Evolutionary conservation across 108 stramenopile genomes (phyloP).

Genomic region (Aurantiochytrium sp.): DNA sequence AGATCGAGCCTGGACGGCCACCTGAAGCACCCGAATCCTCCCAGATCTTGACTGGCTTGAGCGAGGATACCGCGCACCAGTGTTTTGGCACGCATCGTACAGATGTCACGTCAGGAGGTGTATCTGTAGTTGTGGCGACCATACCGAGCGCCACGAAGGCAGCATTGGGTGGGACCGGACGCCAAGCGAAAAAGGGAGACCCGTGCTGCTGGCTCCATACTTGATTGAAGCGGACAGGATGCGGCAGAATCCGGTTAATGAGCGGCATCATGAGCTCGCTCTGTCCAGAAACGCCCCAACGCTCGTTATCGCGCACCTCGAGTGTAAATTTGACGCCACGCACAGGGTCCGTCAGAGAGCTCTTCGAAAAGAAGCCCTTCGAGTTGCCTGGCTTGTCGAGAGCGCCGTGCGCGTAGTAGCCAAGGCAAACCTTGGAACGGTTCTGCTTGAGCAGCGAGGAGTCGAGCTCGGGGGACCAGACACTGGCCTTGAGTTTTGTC

Average conservation of each 20-base stretch:
- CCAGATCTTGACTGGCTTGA: constrained; percentile 40
- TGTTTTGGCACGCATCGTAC: constrained; percentile 44
- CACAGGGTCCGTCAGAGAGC: neutral
- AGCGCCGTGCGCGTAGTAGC: constrained; percentile 40
- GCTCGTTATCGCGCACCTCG: constrained; percentile 47
- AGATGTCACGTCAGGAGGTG: constrained; percentile 32
- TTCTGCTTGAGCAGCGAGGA: neutral
- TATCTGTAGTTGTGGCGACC: constrained; percentile 40
- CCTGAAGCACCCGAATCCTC: neutral
- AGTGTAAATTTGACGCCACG: constrained; percentile 5
- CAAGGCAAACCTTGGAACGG: constrained; percentile 37
- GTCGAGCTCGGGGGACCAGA: constrained; percentile 35
- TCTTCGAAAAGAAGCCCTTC: neutral
- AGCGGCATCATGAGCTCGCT: constrained; percentile 32
- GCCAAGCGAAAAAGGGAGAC: constrained; percentile 42
- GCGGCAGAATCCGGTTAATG: constrained; percentile 33
- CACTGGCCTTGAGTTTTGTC: constrained; percentile 33
- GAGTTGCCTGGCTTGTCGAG: constrained; percentile 26
- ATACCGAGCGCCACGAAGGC: constrained; percentile 49
- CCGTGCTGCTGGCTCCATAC: constrained; percentile 43
- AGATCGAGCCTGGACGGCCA: neutral
- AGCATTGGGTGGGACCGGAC: constrained; percentile 43
- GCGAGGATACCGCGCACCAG: constrained; percentile 35
- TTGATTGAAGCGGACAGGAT: constrained; percentile 47
- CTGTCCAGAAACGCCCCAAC: constrained; percentile 23